Evolutionary conservation across 345 rosid genomes (phyloP).

Genomic region (Syzygium aromaticum): DNA sequence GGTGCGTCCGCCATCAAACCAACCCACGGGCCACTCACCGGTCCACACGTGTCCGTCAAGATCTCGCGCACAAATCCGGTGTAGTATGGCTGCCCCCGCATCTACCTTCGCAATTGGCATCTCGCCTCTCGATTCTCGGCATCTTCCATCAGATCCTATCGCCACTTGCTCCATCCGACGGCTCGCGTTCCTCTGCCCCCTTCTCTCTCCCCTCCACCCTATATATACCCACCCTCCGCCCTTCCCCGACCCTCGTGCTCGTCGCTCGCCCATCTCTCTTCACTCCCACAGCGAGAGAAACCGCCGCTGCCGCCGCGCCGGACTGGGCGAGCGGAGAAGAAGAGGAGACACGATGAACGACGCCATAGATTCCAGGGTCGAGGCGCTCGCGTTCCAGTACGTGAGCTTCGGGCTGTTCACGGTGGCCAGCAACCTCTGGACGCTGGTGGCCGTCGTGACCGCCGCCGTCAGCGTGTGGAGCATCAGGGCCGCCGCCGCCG

Average conservation of each 20-base stretch:
- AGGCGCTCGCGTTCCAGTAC: conserved; percentile 37
- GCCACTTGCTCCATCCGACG: conserved; percentile 18
- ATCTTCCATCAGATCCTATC: conserved; percentile 25
- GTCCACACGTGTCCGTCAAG: neutral
- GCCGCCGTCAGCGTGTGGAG: conserved; percentile 71
- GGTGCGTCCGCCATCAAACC: neutral
- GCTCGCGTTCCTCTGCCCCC: neutral
- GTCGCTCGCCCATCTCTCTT: neutral
- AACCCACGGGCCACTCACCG: neutral
- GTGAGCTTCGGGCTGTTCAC: conserved; percentile 35
- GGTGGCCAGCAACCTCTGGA: conserved; percentile 48
- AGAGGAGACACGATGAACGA: neutral
- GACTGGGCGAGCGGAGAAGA: neutral
- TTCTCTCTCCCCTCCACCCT: neutral
- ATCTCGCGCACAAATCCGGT: neutral
- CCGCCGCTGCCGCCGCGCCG: neutral
- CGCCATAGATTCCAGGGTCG: conserved; percentile 31
- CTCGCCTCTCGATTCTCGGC: conserved; percentile 51
- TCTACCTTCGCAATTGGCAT: conserved; percentile 19
- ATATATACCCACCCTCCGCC: neutral
- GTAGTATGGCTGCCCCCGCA: neutral
- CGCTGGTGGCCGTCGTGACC: conserved; percentile 56
- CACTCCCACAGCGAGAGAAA: neutral
- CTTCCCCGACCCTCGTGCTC: neutral
- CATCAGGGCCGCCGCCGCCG: conserved; percentile 24